A percentile compares a stretch with the other conserved stretches of the same genome.
These are phyloP conservation scores for Circinella umbellata DNA, from an alignment of 371 early-diverging fungal species.

Conservation along the genomic window DNA sequence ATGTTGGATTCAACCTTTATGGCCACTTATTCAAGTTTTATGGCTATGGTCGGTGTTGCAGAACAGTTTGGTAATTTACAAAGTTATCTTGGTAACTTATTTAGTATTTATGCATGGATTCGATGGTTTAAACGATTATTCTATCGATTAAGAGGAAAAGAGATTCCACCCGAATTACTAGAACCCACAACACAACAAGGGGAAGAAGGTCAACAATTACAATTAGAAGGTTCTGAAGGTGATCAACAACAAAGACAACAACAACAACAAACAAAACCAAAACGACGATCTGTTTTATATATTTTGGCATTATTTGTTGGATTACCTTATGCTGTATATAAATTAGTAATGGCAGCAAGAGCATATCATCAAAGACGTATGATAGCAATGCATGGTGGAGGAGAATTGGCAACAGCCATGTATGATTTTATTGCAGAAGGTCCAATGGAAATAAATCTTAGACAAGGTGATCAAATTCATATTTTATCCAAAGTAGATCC, in stretches of 20 bases:
- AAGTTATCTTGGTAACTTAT: conserved; percentile 79
- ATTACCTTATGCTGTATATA: conserved; percentile 89
- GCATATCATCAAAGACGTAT: conserved; percentile 36
- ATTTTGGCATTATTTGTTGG: conserved; percentile 86
- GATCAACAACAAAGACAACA: conserved; percentile 62
- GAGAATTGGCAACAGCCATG: conserved; percentile 86
- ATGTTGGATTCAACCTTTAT: conserved; percentile 97
- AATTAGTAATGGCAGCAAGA: conserved; percentile 63
- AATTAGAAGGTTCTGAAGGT: conserved; percentile 66
- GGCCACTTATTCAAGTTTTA: conserved; percentile 96
- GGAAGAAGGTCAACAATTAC: conserved; percentile 63
- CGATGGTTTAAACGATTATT: conserved; percentile 64
- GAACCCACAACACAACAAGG: conserved; percentile 54
- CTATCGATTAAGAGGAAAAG: conserved; percentile 29
- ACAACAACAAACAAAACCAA: conserved; percentile 37
- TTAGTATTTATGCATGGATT: conserved; percentile 76
- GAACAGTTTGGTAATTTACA: conserved; percentile 93
- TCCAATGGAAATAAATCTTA: conserved; percentile 80
- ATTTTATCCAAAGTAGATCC: conserved; percentile 80
- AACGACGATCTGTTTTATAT: conserved; percentile 69
- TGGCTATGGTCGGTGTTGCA: conserved; percentile 97
- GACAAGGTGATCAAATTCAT: conserved; percentile 87
- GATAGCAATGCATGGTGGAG: conserved; percentile 25
- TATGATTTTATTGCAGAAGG: conserved; percentile 84
- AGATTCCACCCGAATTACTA: conserved; percentile 61